These are phyloP conservation scores for Galium porrigens DNA, from an alignment of 305 asterid genomes.

Conservation along the genomic window DNA sequence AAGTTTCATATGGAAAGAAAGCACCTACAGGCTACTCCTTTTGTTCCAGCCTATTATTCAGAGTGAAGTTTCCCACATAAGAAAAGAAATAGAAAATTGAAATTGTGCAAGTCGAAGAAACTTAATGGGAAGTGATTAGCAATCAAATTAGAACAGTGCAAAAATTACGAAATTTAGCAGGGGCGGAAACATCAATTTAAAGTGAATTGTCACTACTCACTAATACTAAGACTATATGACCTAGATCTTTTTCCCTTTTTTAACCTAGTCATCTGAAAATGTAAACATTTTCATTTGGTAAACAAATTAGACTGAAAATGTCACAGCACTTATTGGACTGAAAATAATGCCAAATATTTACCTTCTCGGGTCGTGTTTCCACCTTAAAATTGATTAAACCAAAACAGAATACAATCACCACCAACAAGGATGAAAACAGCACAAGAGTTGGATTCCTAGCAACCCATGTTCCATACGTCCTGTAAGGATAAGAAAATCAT, in stretches of 20 bases:
- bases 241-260: background rate
- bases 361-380: constrained; percentile 98
- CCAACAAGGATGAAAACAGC: constrained; percentile 55
- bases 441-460: constrained; percentile 85
- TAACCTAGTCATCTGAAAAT: constrained; percentile 15
- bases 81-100: background rate
- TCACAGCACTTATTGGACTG: constrained; percentile 31
- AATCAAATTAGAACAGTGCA: no score
- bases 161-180: background rate
- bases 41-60: background rate
- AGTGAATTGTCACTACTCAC: background rate
- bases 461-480: constrained; percentile 98
- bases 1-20: constrained; percentile 1
- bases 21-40: background rate
- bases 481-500: constrained; percentile 25
- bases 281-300: background rate
- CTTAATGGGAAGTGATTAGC: background rate
- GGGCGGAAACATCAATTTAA: background rate
- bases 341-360: constrained; percentile 16
- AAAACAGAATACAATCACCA: constrained; percentile 66
- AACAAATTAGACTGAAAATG: background rate
- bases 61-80: background rate
- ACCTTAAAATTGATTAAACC: constrained; percentile 82
- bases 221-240: background rate
- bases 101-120: background rate